Evolutionary conservation across 371 early-diverging fungal genomes (phyloP).

Genomic region (Mortierella sp.): DNA sequence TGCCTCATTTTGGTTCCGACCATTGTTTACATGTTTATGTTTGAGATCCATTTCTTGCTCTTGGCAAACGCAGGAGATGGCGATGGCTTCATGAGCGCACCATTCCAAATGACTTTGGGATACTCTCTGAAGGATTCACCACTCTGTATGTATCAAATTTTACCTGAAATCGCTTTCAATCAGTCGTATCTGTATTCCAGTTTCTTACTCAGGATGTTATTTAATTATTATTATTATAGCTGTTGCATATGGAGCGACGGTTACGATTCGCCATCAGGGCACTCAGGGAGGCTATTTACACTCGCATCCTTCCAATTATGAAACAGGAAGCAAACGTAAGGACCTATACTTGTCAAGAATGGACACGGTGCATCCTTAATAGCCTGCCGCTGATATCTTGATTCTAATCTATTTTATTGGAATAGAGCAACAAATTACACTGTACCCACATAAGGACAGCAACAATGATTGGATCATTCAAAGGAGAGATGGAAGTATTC

Average conservation of each 20-base stretch:
- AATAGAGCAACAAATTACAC: constrained; percentile 92
- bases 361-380: too few species aligned
- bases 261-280: constrained; percentile 82
- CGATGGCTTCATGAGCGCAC: constrained; percentile 83
- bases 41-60: constrained; percentile 88
- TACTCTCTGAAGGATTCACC: constrained; percentile 41
- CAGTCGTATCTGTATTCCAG: background rate
- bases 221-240: constrained; percentile 58
- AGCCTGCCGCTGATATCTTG: too few species aligned
- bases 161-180: background rate
- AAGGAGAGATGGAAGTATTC: constrained; percentile 60
- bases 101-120: constrained; percentile 79
- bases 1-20: constrained; percentile 87
- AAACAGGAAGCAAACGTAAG: constrained; percentile 83
- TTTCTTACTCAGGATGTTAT: background rate
- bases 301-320: constrained; percentile 86
- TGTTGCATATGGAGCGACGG: constrained; percentile 84
- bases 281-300: constrained; percentile 87
- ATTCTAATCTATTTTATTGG: too few species aligned
- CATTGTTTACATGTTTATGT: constrained; percentile 82
- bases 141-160: constrained; percentile 12
- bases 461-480: constrained; percentile 91
- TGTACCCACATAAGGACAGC: constrained; percentile 88
- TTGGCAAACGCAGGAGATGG: constrained; percentile 79
- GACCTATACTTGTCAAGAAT: background rate